phyloP scores from a whole-genome alignment of 1,284 basidiomycete species.

The Paramarasmius palmivorus region DNA sequence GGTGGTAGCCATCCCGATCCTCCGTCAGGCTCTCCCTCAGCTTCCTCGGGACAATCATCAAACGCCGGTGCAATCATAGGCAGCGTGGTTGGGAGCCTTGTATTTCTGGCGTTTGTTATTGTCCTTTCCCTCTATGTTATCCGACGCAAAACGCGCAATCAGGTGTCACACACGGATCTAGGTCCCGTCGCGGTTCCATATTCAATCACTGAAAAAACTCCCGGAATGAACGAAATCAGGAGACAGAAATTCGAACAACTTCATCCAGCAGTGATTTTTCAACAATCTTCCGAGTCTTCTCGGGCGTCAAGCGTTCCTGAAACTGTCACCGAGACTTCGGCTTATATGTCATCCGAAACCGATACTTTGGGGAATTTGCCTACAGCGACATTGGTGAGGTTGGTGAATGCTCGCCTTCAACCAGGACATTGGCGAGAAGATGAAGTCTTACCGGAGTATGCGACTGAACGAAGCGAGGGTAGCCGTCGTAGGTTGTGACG shows the following conservation, averaged over 20 bases:
- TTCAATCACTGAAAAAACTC: no score
- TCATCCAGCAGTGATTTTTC: no score
- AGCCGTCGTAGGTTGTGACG: not conserved
- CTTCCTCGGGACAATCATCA: not conserved
- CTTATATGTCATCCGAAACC: no score
- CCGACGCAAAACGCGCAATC: not conserved
- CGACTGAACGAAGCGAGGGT: no score
- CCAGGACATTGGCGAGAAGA: not conserved
- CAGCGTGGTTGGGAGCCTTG: conserved; percentile 2
- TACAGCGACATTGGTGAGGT: not conserved
- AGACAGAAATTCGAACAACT: no score
- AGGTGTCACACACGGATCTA: no score
- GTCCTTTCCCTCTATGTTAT: not conserved
- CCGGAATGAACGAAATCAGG: no score
- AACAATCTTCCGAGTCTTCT: not conserved
- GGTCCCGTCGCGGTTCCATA: no score
- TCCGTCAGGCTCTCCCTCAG: not conserved
- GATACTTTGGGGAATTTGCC: not conserved
- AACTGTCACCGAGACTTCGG: no score
- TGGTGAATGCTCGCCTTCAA: not conserved
- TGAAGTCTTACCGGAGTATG: not conserved
- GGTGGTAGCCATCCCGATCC: not conserved
- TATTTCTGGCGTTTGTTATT: not conserved
- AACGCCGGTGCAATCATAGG: not conserved
- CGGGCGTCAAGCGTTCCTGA: no score